Percentiles rank a stretch among this genome's conserved stretches.
Evolutionary conservation across 2,329 filamentous ascomycete genomes (phyloP).

Genomic region (Trichophaea hybrida): DNA sequence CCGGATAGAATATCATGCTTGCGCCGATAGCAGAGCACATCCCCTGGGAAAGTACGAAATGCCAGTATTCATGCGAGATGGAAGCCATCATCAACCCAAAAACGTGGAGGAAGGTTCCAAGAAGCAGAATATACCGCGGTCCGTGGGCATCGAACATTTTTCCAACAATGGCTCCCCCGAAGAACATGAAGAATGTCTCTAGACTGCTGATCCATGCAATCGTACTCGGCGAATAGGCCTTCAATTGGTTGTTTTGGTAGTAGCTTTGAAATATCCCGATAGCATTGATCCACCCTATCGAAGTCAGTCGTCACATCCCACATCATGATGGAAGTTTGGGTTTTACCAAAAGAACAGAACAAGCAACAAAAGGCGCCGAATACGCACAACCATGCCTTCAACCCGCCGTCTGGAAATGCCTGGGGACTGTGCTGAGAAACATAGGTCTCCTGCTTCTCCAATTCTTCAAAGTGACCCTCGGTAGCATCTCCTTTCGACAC

Average conservation of each 20-base stretch:
- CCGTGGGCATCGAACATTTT: conserved; percentile 50
- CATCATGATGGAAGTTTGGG: background rate
- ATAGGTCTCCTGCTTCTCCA: conserved; percentile 14
- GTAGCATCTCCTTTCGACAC: background rate
- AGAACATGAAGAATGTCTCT: conserved; percentile 37
- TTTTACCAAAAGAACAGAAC: conserved; percentile 37
- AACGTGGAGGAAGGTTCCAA: conserved; percentile 42
- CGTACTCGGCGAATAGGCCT: conserved; percentile 38
- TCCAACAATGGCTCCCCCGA: conserved; percentile 47
- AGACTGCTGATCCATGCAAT: conserved; percentile 50
- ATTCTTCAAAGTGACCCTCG: conserved; percentile 8
- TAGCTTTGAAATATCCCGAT: conserved; percentile 45
- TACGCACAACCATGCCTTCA: conserved; percentile 45
- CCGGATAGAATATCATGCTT: conserved; percentile 36
- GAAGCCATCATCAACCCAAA: conserved; percentile 51
- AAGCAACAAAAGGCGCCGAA: conserved; percentile 36
- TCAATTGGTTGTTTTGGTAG: conserved; percentile 40
- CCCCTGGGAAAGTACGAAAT: conserved; percentile 39
- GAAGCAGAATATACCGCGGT: conserved; percentile 41
- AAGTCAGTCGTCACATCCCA: conserved; percentile 1
- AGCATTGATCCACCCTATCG: conserved; percentile 35
- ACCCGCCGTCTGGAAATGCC: conserved; percentile 47
- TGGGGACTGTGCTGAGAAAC: conserved; percentile 30
- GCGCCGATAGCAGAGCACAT: conserved; percentile 36
- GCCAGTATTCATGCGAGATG: conserved; percentile 42